These are phyloP conservation scores for Coriolopsis trogii DNA, from an alignment of 1,284 basidiomycete genomes.

Conservation along the genomic window DNA sequence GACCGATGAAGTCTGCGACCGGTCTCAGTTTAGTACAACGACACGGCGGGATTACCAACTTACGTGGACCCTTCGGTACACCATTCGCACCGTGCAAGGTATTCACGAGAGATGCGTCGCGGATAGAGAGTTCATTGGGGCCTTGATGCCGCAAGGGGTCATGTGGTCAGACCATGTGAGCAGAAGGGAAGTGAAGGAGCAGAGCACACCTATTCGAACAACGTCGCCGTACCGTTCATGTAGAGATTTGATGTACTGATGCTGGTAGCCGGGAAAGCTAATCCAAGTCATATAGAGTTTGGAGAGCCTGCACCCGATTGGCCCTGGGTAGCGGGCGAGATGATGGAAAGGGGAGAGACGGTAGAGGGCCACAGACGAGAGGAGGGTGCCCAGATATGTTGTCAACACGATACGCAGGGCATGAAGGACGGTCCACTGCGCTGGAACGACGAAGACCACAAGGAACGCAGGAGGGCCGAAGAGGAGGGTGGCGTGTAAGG, in stretches of 20 bases:
- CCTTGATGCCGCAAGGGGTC: neutral
- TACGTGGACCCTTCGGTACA: slow-evolving; percentile 9
- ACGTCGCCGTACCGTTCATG: slow-evolving; percentile 35
- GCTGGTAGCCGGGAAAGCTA: slow-evolving; percentile 24
- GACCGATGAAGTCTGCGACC: neutral
- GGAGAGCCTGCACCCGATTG: slow-evolving; percentile 28
- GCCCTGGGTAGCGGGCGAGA: slow-evolving; percentile 34
- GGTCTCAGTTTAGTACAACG: neutral
- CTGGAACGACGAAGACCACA: neutral
- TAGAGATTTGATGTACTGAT: slow-evolving; percentile 27
- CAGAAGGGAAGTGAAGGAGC: too few species aligned
- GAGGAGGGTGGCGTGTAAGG: slow-evolving; percentile 1
- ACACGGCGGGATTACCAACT: neutral
- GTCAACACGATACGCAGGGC: neutral
- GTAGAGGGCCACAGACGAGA: slow-evolving; percentile 26
- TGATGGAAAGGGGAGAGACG: slow-evolving; percentile 37
- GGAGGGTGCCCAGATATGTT: slow-evolving; percentile 4
- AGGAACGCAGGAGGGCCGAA: slow-evolving; percentile 2
- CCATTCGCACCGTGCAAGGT: neutral
- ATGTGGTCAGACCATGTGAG: neutral
- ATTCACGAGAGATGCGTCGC: neutral
- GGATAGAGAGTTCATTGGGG: slow-evolving; percentile 8
- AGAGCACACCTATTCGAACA: slow-evolving; percentile 32
- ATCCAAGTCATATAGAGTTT: slow-evolving; percentile 27
- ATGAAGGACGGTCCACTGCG: neutral